Base-by-base conservation (phyloP, 345 rosid genomes). In the Brassica rapa region DNA sequence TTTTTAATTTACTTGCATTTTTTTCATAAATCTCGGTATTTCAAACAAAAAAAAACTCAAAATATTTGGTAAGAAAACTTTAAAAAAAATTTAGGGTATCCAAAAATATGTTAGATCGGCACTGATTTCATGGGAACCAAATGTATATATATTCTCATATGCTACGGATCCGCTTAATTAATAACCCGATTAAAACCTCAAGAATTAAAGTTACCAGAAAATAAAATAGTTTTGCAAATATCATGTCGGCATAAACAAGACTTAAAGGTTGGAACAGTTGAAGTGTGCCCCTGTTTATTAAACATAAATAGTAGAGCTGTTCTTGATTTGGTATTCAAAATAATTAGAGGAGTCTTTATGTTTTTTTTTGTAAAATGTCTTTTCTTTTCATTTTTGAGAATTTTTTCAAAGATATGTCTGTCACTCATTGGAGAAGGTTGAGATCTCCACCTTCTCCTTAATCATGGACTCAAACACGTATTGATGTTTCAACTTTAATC, bases 231-330 rank as follows among this genome's bases (percentile, higher is more conserved):
- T 27, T 8, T n/a, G 62, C 72, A 56, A 27, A 72, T 33, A 43
- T 60, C 11, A 73, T 49, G 70, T 73, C 70, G 82, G 65, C 74
- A 67, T 60, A 68, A 67, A 73, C 74, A 35, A 61, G 57, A 73
- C 37, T 11, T 61, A 61, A 78, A 23, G 65, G 25, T 59, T 30
- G 59, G 43, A 30, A 43, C 74, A 11, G 77, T 66, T 73, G 74
- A 60, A 67, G 0, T 79, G 73, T 79, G 8, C 3, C 46, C 74
- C 25, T 61, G 67, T 51, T 33, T 6, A 57, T 16, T 72, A 1
- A 12, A 23, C 82, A 78, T 30, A 39, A 72, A 24, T 27, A 56
- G 15, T 16, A 63, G n/a, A 7, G 15, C 1, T 53, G 23, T 41
- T 71, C 60, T 71, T 41, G 25, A 30, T 66, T 62, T 46, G 35